Conservation (phyloP, 768 basidiomycete genomes). For the Infundibulicybe gibba region DNA sequence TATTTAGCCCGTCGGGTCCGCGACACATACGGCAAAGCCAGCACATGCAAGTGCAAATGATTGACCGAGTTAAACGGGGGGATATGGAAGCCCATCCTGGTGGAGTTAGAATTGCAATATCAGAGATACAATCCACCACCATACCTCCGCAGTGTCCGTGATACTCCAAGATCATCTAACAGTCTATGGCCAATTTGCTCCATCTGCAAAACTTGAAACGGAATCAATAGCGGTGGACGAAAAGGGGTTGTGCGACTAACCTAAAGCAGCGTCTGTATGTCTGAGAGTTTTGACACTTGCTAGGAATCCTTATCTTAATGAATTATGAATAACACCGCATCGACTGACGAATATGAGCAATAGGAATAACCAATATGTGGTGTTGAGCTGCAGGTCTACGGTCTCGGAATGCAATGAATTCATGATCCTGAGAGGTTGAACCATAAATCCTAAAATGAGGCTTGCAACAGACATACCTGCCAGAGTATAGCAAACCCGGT, state of each 20-base stretch:
- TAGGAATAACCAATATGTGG: conserved; percentile 52
- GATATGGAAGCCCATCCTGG: conserved; percentile 78
- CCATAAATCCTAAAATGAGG: not conserved
- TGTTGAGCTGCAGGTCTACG: conserved; percentile 42
- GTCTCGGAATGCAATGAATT: conserved; percentile 51
- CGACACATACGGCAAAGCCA: conserved; percentile 61
- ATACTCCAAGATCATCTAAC: conserved; percentile 45
- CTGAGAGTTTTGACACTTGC: conserved; percentile 52
- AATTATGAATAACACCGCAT: not conserved
- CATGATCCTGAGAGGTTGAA: conserved; percentile 30
- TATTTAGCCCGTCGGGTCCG: conserved; percentile 39
- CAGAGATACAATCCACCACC: conserved; percentile 2
- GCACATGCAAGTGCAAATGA: conserved; percentile 76
- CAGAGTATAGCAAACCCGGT: conserved; percentile 46
- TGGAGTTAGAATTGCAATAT: not conserved
- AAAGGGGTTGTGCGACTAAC: conserved; percentile 26
- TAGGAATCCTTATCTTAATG: conserved; percentile 17
- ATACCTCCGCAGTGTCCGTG: conserved; percentile 42
- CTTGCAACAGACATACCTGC: conserved; percentile 31
- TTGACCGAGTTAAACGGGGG: conserved; percentile 72
- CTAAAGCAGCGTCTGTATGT: conserved; percentile 39
- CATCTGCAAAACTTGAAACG: conserved; percentile 25
- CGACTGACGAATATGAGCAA: conserved; percentile 43
- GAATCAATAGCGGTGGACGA: not conserved
- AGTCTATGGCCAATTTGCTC: conserved; percentile 44